These are phyloP conservation scores for Fusarium nurragi DNA, from an alignment of 2,329 filamentous ascomycete genomes.

Conservation along the genomic window DNA sequence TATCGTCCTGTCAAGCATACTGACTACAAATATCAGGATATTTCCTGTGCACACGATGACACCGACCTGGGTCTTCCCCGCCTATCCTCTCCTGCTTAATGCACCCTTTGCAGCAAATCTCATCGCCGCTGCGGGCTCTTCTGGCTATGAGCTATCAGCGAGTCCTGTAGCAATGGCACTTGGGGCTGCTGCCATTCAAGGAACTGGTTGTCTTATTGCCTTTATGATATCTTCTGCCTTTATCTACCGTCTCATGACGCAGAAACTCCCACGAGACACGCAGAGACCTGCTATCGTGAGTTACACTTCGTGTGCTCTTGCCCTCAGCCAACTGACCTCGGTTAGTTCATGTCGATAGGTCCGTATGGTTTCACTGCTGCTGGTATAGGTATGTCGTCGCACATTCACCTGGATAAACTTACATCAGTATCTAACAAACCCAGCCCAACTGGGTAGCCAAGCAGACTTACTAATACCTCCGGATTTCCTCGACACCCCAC, in stretches of 20 bases:
- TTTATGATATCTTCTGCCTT: constrained; percentile 88
- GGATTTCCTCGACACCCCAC: constrained; percentile 53
- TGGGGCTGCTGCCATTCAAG: constrained; percentile 61
- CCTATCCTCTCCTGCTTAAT: constrained; percentile 81
- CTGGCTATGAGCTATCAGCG: constrained; percentile 37
- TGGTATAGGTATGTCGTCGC: constrained; percentile 48
- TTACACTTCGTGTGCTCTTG: background rate
- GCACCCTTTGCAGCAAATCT: constrained; percentile 75
- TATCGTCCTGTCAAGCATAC: background rate
- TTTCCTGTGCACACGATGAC: constrained; percentile 84
- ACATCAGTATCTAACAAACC: constrained; percentile 15
- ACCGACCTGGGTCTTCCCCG: constrained; percentile 87
- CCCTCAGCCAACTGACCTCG: background rate
- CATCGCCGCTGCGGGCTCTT: constrained; percentile 53
- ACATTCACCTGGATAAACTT: too few species aligned
- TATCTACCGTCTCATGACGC: constrained; percentile 87
- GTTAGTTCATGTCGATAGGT: constrained; percentile 80
- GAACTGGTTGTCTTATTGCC: constrained; percentile 64
- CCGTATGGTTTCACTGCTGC: constrained; percentile 70
- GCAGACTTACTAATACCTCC: constrained; percentile 55
- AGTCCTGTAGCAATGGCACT: constrained; percentile 59
- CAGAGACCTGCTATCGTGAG: constrained; percentile 76
- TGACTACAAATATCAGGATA: constrained; percentile 47
- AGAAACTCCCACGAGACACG: constrained; percentile 80
- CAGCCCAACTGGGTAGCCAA: constrained; percentile 57